Conservation (phyloP, 73 alveolate genomes). For the Urostyla sp. region DNA sequence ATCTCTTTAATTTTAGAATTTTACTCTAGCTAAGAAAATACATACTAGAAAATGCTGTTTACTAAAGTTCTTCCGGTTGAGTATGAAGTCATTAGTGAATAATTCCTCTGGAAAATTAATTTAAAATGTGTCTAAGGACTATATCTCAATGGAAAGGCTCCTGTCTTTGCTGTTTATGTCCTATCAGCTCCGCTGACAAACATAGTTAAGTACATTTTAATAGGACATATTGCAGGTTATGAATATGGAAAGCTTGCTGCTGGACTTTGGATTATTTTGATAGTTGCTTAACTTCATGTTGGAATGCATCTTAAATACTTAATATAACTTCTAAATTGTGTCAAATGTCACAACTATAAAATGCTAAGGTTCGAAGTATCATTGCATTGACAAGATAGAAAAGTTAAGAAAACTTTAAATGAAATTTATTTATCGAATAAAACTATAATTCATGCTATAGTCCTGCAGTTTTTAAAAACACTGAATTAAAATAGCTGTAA, state of each 20-base stretch:
- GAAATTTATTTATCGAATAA: too few relatives aligned
- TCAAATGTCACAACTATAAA: slow-evolving; percentile 63
- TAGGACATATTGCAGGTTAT: background rate
- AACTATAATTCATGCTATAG: too few relatives aligned
- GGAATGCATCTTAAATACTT: slow-evolving; percentile 29
- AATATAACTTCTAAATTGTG: slow-evolving; percentile 18
- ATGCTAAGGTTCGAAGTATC: slow-evolving; percentile 56
- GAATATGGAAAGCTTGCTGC: background rate
- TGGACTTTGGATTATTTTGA: too few relatives aligned
- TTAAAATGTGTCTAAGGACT: background rate
- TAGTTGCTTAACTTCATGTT: slow-evolving; percentile 1
- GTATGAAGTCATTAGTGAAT: slow-evolving; percentile 11
- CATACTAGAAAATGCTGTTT: background rate
- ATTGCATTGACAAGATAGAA: slow-evolving; percentile 16
- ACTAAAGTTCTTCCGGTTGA: background rate
- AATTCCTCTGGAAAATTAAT: slow-evolving; percentile 29
- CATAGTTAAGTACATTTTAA: background rate
- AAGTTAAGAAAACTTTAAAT: slow-evolving; percentile 3
- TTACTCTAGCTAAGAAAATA: slow-evolving; percentile 4
- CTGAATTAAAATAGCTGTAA: background rate
- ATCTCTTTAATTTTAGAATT: too few relatives aligned
- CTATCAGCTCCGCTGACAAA: slow-evolving; percentile 12
- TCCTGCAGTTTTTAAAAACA: slow-evolving; percentile 6
- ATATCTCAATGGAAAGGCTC: background rate
- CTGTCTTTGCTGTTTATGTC: background rate